Evolutionary conservation across 164 flowering plant species (phyloP).

Genomic region (Chimonanthus praecox): DNA sequence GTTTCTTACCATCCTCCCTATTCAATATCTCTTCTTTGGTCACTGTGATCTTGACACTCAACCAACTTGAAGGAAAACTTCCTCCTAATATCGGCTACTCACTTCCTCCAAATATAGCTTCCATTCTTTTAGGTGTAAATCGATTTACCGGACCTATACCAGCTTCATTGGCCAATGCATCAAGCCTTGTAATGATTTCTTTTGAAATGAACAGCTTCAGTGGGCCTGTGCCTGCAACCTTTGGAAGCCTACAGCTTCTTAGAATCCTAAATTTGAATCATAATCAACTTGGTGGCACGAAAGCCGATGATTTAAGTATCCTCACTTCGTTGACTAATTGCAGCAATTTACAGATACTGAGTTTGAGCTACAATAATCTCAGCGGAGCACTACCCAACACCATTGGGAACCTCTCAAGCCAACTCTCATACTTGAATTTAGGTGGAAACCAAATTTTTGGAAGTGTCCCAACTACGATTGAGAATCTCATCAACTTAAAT

Average conservation of each 20-base stretch:
- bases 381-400: too few relatives aligned
- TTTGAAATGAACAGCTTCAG: slow-evolving; percentile 4
- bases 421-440: neutral
- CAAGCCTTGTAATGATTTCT: neutral
- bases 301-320: neutral
- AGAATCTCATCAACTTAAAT: too few relatives aligned
- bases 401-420: too few relatives aligned
- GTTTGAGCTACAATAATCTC: neutral
- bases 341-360: neutral
- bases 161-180: slow-evolving; percentile 1
- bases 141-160: neutral
- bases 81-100: too few relatives aligned
- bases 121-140: slow-evolving; percentile 12
- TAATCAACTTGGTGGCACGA: neutral
- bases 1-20: slow-evolving; percentile 34
- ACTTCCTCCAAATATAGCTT: too few relatives aligned
- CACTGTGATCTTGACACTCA: slow-evolving; percentile 23
- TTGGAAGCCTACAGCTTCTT: slow-evolving; percentile 4
- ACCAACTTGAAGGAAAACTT: slow-evolving; percentile 28
- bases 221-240: slow-evolving; percentile 6
- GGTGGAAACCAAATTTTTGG: neutral
- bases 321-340: slow-evolving; percentile 6
- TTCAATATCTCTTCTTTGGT: slow-evolving; percentile 42
- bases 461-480: neutral
- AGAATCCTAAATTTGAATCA: too few relatives aligned